Evolutionary conservation across 495 filamentous ascomycete genomes (phyloP).

Genomic region (Annulohypoxylon nitens): DNA sequence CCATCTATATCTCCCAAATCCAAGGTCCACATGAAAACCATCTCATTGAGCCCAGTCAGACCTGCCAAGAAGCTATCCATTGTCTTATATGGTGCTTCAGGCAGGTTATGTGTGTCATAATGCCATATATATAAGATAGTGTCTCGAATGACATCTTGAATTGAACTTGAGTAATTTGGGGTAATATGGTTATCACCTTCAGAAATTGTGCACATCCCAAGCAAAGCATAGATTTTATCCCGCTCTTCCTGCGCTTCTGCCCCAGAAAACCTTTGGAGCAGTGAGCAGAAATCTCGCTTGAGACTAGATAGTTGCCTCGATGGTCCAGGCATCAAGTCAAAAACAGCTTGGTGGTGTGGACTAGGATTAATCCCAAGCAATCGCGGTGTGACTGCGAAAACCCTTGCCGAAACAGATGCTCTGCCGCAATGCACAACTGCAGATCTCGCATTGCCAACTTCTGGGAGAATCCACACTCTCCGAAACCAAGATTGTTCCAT

Average conservation of each 20-base stretch:
- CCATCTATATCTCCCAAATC: background rate
- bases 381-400: background rate
- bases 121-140: background rate
- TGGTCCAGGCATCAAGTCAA: background rate
- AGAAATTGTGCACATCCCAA: background rate
- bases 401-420: background rate
- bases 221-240: background rate
- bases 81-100: background rate
- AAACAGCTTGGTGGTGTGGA: background rate
- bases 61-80: background rate
- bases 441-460: background rate
- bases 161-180: background rate
- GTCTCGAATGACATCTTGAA: background rate
- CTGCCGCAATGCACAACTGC: background rate
- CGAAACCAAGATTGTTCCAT: conserved; percentile 2
- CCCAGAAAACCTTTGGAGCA: background rate
- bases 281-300: background rate
- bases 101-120: background rate
- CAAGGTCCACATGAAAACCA: background rate
- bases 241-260: conserved; percentile 3
- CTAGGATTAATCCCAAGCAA: background rate
- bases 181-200: background rate
- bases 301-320: background rate
- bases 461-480: background rate
- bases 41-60: background rate